phyloP scores from a whole-genome alignment of 352 stramenopile species.

The Thraustochytrium sp. region DNA sequence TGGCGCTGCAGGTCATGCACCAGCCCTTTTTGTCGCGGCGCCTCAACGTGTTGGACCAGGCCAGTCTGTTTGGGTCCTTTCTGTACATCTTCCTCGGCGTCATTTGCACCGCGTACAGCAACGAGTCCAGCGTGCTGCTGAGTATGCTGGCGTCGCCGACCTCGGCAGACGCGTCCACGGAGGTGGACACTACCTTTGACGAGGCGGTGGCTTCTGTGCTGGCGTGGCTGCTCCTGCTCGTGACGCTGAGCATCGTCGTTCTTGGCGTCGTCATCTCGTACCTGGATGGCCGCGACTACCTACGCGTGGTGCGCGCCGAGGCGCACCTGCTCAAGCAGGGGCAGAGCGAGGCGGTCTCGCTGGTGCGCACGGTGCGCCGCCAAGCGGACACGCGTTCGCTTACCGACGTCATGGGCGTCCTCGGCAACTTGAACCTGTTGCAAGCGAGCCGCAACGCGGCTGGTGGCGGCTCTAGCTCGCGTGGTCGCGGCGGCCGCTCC shows the following conservation, averaged over 20 bases:
- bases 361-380: conserved; percentile 8
- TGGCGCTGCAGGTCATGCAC: conserved; percentile 4
- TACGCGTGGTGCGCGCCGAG: conserved; percentile 4
- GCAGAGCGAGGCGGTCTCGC: not conserved
- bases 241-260: not conserved
- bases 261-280: conserved; percentile 8
- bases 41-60: conserved; percentile 4
- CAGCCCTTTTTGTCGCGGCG: conserved; percentile 8
- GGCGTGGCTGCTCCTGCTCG: not conserved
- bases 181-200: not conserved
- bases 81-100: conserved; percentile 27
- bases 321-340: not conserved
- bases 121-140: not conserved
- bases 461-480: no score
- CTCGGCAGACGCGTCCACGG: not conserved
- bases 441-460: no score
- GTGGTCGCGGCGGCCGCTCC: no score
- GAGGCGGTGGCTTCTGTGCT: not conserved
- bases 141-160: not conserved
- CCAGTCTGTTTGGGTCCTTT: not conserved
- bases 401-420: not conserved
- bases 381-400: not conserved
- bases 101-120: not conserved
- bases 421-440: not conserved
- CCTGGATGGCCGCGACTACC: conserved; percentile 10